Conservation (phyloP, 169 alveolate species). For the Plasmodium adleri region DNA sequence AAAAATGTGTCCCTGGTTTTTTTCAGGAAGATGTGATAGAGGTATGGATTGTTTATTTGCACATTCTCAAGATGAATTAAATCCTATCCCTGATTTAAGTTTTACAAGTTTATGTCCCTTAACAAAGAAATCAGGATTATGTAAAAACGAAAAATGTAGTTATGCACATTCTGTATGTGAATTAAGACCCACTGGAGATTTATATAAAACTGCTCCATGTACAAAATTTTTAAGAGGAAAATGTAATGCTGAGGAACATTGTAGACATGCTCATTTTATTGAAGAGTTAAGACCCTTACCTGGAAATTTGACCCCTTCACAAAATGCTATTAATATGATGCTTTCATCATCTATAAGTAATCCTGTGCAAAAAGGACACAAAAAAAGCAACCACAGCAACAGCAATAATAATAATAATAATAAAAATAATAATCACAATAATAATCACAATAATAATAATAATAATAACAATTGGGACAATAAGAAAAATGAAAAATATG, state of each 20-base stretch:
- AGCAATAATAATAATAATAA: neutral
- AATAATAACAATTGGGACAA: neutral
- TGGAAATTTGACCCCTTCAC: slow-evolving; percentile 59
- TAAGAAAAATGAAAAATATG: slow-evolving; percentile 3
- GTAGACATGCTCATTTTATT: slow-evolving; percentile 69
- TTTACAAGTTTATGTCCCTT: slow-evolving; percentile 85
- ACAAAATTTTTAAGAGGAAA: slow-evolving; percentile 69
- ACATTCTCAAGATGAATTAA: slow-evolving; percentile 88
- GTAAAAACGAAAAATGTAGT: slow-evolving; percentile 83
- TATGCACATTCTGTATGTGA: slow-evolving; percentile 77
- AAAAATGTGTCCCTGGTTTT: slow-evolving; percentile 73
- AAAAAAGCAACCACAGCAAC: neutral
- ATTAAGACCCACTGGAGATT: slow-evolving; percentile 70
- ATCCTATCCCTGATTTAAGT: slow-evolving; percentile 74
- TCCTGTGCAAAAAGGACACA: slow-evolving; percentile 24
- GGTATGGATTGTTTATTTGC: slow-evolving; percentile 90
- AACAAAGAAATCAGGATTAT: slow-evolving; percentile 85
- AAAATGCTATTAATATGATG: slow-evolving; percentile 68
- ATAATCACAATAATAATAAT: neutral
- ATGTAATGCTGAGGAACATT: slow-evolving; percentile 72
- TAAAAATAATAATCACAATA: neutral
- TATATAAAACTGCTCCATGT: slow-evolving; percentile 68
- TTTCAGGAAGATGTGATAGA: slow-evolving; percentile 83
- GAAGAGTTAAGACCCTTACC: slow-evolving; percentile 67
- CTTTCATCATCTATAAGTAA: slow-evolving; percentile 31